A percentile compares a stretch with the other conserved stretches of the same genome.
Evolutionary conservation across 2,329 filamentous ascomycete genomes (phyloP).

Genomic region (Fonsecaea pugnacius): DNA sequence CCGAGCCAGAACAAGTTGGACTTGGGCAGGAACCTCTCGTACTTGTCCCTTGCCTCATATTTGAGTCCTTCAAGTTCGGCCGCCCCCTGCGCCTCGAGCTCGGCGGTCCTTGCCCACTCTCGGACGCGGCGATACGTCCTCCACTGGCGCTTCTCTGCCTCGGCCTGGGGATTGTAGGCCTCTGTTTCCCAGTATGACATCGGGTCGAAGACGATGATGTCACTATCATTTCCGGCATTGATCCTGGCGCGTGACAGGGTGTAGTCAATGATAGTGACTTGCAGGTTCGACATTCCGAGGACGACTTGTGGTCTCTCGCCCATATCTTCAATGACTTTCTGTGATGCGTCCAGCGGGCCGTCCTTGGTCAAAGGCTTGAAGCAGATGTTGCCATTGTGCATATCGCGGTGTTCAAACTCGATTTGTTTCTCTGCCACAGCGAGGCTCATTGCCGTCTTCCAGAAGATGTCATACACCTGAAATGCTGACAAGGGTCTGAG

Average conservation of each 20-base stretch:
- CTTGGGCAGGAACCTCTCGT: constrained; percentile 61
- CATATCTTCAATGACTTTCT: constrained; percentile 41
- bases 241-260: constrained; percentile 67
- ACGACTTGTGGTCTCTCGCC: constrained; percentile 41
- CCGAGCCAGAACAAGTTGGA: constrained; percentile 69
- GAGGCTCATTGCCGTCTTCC: constrained; percentile 66
- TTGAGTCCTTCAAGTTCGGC: constrained; percentile 41
- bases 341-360: constrained; percentile 41
- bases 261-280: constrained; percentile 70
- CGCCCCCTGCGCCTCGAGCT: constrained; percentile 36
- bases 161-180: constrained; percentile 10
- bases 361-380: constrained; percentile 51
- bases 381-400: constrained; percentile 71
- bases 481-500: constrained; percentile 48
- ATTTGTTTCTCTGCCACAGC: constrained; percentile 65
- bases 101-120: constrained; percentile 21
- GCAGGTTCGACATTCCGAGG: constrained; percentile 60
- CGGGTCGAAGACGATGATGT: constrained; percentile 28
- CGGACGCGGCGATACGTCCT: constrained; percentile 27
- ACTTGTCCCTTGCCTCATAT: constrained; percentile 47
- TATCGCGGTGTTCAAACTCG: constrained; percentile 68
- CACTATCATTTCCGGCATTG: constrained; percentile 16
- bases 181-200: constrained; percentile 26
- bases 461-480: constrained; percentile 67
- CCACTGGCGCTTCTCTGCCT: constrained; percentile 25